Evolutionary conservation across 1,139 yeast genomes (phyloP), one percentile per base, ranked within the genome.

Genomic region (Suhomyces ambrosiae): DNA sequence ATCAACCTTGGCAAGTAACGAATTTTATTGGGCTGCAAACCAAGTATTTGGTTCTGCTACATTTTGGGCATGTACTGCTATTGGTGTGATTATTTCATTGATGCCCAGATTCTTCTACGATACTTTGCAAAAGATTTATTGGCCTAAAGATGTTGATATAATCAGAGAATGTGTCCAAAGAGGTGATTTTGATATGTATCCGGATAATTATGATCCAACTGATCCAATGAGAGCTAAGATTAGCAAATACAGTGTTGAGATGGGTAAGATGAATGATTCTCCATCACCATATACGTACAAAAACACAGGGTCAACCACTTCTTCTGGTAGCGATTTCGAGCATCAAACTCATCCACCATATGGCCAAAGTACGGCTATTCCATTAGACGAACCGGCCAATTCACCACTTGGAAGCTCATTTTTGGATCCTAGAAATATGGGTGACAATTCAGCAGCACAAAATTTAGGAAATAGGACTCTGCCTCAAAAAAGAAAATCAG

Each of bases 81-180:
- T 86, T 39, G 95, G 96, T 9, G 65, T 84, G 7, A 55, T 85
- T 15, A 74, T 78, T 27, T 86, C 95, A 59, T 61, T 92, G 47
- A 54, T 88, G 14, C 97, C 97, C 7, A 76, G 95, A 48, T 80
- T 87, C 56, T 63, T 80, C 21, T 75, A 70, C 53, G 89, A 86
- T 62, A 71, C 81, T 35, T 56, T 78, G 31, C 80, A 75, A 49
- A 82, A 80, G 52, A 60, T 85, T 29, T 79, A 71, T 56, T 65
- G 63, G 53, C 98, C 98, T 7, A 68, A 68, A 38, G 97, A 92
- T 60, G 71, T 86, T 42, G 97, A 92, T 56, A 81, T 92, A 47
- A 76, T 92, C 43, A 74, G 97, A 48, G 97, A 92, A 63, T 78
- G 82, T 60, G 76, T 77, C 47, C 60, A 61, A 33, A 65, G 73